phyloP scores from a whole-genome alignment of 2,329 filamentous ascomycete species.

The Verticillium dahliae region DNA sequence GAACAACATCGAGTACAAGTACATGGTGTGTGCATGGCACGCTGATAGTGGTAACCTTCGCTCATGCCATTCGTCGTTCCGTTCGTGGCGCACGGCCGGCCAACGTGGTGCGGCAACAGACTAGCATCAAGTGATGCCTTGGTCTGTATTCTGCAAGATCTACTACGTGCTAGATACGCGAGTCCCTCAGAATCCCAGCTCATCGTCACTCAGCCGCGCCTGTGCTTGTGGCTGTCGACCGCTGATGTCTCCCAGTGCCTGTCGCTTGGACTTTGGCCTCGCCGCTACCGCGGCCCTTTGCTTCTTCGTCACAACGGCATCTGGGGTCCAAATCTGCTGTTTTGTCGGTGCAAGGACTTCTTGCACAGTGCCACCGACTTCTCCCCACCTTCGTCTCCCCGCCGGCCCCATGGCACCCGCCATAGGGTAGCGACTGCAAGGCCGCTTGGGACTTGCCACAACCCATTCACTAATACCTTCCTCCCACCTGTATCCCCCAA shows the following conservation, averaged over 20 bases:
- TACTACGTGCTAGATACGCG: not conserved
- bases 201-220: not conserved
- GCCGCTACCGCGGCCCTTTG: not conserved
- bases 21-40: too few relatives aligned
- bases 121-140: not conserved
- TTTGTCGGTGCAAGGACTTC: not conserved
- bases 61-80: too few relatives aligned
- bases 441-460: constrained; percentile 3
- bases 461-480: constrained; percentile 35
- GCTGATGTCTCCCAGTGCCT: not conserved
- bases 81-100: too few relatives aligned
- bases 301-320: not conserved
- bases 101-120: not conserved
- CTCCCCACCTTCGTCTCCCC: not conserved
- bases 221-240: not conserved
- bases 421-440: not conserved
- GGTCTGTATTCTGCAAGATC: too few relatives aligned
- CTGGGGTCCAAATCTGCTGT: not conserved
- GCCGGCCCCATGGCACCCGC: not conserved
- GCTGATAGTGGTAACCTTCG: too few relatives aligned
- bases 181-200: not conserved
- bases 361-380: not conserved
- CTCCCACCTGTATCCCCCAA: constrained; percentile 32
- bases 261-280: not conserved
- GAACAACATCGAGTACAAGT: too few relatives aligned